phyloP scores from a whole-genome alignment of 2,329 filamentous ascomycete species.

The Cladosporium phlei region DNA sequence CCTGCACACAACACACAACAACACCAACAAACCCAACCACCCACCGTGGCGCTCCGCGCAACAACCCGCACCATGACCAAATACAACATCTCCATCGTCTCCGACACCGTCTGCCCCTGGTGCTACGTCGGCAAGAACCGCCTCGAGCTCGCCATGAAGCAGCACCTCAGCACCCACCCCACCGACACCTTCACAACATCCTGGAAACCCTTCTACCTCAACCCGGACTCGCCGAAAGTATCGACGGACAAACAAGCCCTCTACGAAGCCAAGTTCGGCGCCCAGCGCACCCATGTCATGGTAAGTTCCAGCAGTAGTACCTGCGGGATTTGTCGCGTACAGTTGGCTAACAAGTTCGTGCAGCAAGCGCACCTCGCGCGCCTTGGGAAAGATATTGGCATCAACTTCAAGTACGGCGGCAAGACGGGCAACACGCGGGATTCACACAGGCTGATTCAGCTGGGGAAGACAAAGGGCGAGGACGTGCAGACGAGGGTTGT shows the following conservation, averaged over 20 bases:
- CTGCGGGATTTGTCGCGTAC: too few relatives aligned
- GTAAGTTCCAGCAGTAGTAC: too few relatives aligned
- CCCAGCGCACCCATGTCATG: constrained; percentile 56
- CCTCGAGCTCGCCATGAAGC: constrained; percentile 66
- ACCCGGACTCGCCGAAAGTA: constrained; percentile 55
- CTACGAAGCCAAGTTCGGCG: constrained; percentile 61
- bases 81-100: constrained; percentile 72
- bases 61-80: constrained; percentile 56
- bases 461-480: constrained; percentile 54
- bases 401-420: constrained; percentile 68
- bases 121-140: constrained; percentile 76
- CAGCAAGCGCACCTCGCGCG: constrained; percentile 52
- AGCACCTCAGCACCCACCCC: constrained; percentile 51
- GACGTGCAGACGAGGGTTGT: constrained; percentile 57
- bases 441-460: constrained; percentile 70
- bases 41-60: constrained; percentile 23
- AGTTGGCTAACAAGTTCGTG: too few relatives aligned
- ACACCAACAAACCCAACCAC: neutral
- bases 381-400: constrained; percentile 61
- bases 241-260: constrained; percentile 50
- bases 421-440: constrained; percentile 72
- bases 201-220: constrained; percentile 79
- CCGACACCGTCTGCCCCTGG: constrained; percentile 74
- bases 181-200: constrained; percentile 66
- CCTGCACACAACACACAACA: neutral